Percentiles rank a stretch among this genome's conserved stretches.
Conservation (phyloP, 768 basidiomycete genomes). For the Lentinula boryana region DNA sequence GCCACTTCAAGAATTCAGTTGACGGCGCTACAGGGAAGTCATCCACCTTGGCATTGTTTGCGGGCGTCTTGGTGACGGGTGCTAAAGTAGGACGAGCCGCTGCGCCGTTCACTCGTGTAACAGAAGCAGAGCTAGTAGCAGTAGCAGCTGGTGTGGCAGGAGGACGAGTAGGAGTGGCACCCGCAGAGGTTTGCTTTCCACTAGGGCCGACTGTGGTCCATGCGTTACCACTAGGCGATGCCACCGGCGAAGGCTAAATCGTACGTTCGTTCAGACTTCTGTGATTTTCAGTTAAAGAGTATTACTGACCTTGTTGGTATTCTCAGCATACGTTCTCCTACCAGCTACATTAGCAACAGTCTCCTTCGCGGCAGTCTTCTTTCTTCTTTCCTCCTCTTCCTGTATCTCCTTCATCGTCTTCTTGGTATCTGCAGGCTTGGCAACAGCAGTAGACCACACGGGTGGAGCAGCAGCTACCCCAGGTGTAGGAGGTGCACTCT, state of each 20-base stretch:
- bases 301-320: constrained; percentile 59
- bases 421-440: constrained; percentile 52
- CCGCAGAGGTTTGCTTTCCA: constrained; percentile 48
- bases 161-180: constrained; percentile 29
- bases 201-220: constrained; percentile 87
- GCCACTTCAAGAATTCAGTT: constrained; percentile 90
- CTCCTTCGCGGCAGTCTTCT: constrained; percentile 61
- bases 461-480: constrained; percentile 26
- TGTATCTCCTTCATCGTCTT: constrained; percentile 99
- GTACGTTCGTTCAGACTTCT: constrained; percentile 1
- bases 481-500: constrained; percentile 25
- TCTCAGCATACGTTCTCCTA: constrained; percentile 75
- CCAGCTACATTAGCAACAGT: constrained; percentile 48
- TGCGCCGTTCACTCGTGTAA: constrained; percentile 31
- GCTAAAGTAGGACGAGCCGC: constrained; percentile 29
- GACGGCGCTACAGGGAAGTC: constrained; percentile 68
- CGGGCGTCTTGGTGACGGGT: constrained; percentile 24
- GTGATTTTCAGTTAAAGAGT: constrained; percentile 8
- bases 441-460: constrained; percentile 66
- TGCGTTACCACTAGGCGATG: constrained; percentile 37
- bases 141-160: constrained; percentile 25
- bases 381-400: constrained; percentile 90
- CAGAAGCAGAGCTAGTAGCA: constrained; percentile 20
- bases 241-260: constrained; percentile 20
- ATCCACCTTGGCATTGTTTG: constrained; percentile 41